Base-by-base conservation (phyloP, 2,329 filamentous ascomycete genomes). In the Fusarium protoensiforme region DNA sequence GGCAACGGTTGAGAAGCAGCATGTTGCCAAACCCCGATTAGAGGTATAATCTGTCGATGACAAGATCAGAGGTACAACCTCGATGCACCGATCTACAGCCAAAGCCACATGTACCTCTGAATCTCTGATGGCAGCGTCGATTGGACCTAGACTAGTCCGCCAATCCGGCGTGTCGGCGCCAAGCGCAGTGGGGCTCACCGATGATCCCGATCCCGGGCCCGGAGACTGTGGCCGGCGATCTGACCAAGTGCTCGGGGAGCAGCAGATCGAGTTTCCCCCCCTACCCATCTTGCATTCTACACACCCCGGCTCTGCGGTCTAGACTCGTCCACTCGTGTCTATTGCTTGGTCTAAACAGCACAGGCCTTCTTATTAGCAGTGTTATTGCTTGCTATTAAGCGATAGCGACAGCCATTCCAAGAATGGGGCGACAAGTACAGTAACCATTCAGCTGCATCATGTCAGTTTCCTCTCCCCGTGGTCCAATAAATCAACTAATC, bases 161-260 rank as follows among this genome's bases (percentile, higher is more conserved):
- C 67, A 73, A 73, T 71, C 57, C 63, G 31, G 59, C 51, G n/a
- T 39, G 36, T 38, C 60, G 54, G 54, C 56, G 16, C 18, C 24
- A 29, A 14, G 13, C 18, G 31, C 46, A 65, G 64, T 63, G 63
- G 67, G 73, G 33, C 62, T 58, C 27, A 48, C 65, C 66, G 66
- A 75, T 72, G 64, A 36, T 59, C 61, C 68, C 75, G 75, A 77
- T 77, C 73, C 72, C 60, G 67, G 63, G 69, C 59, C 66, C 64
- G 61, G 68, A 64, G 69, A 54, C 29, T 65, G 22, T 64, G 43
- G 59, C 66, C 71, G 70, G 66, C 75, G 75, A 77, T 77, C 75
- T 74, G 56, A 68, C 58, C 64, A 72, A 68, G 59, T 57, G 53
- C 41, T 61, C 60, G 46, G 64, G 16, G 67, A 54, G 39, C 51